Base-by-base conservation (phyloP, 2,329 filamentous ascomycete genomes). In the Fusarium sp. region DNA sequence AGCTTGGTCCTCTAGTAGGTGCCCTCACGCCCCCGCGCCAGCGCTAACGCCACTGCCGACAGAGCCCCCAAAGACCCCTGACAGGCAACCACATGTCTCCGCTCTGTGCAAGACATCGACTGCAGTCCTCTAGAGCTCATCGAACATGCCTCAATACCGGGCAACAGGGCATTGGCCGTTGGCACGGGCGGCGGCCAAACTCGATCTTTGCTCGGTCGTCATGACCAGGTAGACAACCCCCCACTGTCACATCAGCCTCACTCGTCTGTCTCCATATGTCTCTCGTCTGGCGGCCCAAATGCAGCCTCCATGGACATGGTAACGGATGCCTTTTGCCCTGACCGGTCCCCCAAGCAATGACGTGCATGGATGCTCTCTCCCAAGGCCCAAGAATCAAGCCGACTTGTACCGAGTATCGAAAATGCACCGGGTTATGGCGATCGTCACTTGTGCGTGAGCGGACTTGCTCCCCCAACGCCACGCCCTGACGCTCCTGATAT, bases 31-130 rank as follows among this genome's bases (percentile, higher is more conserved):
- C 55, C 52, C 56, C 52, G 18, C 46, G 27, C 23, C 23, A 48
- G 55, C 40, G 62, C 66, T 56, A 71, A 15, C 62, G 63, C 67
- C 67, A 68, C 64, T 70, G 27, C 67, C 63, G 67, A 58, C 41
- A 37, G 43, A 51, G 54, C 37, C 40, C 46, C 48, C 30, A 44
- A 68, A 15, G 50, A 65, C 63, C 67, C 58, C 39, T 64, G 53
- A 46, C 39, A 46, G 37, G 46, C 54, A 18, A 40, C 31, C 48
- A 18, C 36, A 31, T 36, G n/a, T 27, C 46, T 34, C 30, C 11
- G 15, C 30, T 50, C 30, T 15, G 36, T 11, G n/a, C 46, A 39
- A 51, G 18, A 44, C 41, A 44, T 27, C 13, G 23, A 23, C 23
- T 23, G 23, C 23, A 23, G 23, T 23, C 23, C 23, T 23, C 23